Base-by-base conservation (phyloP, 768 basidiomycete species). In the Russula griseocarnosa region DNA sequence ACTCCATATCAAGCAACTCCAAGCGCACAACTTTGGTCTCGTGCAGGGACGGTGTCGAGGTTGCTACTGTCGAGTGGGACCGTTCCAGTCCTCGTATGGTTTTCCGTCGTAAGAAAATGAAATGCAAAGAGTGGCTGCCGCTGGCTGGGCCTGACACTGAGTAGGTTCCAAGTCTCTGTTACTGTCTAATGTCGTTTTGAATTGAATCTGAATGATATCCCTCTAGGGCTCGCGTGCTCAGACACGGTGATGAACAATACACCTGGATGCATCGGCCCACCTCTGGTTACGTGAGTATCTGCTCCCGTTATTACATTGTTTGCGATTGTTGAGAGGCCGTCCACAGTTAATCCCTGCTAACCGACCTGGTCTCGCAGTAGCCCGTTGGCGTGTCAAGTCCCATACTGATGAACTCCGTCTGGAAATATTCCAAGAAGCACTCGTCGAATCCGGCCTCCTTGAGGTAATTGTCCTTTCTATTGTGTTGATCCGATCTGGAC, bases 41-140 rank as follows among this genome's bases (percentile, higher is more conserved):
- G 28, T 55, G 49, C 20, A 22, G 9, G 10, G 38, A 57, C 40
- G 46, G 52, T 4, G 26, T 26, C 5, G 47, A 61, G 59, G 49
- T 65, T 7, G 64, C 64, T 26, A 57, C 59, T 32, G 24, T 65
- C 40, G 59, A 65, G 2, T 65, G 64, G 64, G 40, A 65, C 28
- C 55, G 64, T 10, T 36, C 59, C 6, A 65, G 50, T 56, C 64
- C 64, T 16, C 59, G 55, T 20, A 38, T 65, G 49, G 55, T 61
- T 28, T 65, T 52, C n/a, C 59, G 40, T 42, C 40, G 59, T 20
- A 50, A 61, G 55, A 65, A 61, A 50, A 30, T 46, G 10, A 65
- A 20, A 34, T 65, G 64, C 42, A 65, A 61, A 40, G 59, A 65
- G 5, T 65, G 64, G 64, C 28, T 65, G 32, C 55, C 64, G 9